Conservation (phyloP, 345 rosid species). For the Gossypium stocksii region DNA sequence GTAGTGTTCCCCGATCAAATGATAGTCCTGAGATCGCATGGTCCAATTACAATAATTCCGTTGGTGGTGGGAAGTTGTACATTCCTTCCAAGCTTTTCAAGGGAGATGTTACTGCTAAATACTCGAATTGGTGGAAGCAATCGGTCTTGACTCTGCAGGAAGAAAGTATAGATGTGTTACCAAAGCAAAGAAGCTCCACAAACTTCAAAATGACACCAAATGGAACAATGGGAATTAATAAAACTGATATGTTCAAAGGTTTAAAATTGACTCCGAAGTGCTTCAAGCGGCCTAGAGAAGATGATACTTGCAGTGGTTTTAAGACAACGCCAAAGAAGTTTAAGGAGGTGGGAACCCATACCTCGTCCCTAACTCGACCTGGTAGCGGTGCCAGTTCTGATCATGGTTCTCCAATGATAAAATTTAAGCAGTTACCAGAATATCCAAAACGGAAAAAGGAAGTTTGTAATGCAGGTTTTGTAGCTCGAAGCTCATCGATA, state of each 20-base stretch:
- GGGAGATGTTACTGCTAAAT: constrained; percentile 29
- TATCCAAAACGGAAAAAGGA: background rate
- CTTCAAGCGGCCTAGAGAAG: background rate
- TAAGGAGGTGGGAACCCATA: background rate
- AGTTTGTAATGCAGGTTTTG: background rate
- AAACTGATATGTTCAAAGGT: background rate
- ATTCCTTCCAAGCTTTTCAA: constrained; percentile 33
- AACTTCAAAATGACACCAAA: background rate
- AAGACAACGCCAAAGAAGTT: background rate
- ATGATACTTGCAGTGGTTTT: background rate
- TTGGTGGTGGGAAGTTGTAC: constrained; percentile 19
- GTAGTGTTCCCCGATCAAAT: constrained; percentile 15
- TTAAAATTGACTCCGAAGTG: background rate
- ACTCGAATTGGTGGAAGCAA: constrained; percentile 45
- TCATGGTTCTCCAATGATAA: background rate
- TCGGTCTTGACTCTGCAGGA: constrained; percentile 13
- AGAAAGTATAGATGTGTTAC: background rate
- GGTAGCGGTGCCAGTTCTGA: background rate
- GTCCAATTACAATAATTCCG: constrained; percentile 27
- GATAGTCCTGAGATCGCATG: constrained; percentile 26
- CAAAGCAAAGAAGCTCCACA: background rate
- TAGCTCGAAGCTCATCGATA: background rate
- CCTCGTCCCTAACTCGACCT: background rate
- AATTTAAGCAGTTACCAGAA: background rate
- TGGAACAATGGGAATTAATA: too few relatives aligned